Base-by-base conservation (phyloP, 805 yeast genomes). In the Metschnikowia matae region DNA sequence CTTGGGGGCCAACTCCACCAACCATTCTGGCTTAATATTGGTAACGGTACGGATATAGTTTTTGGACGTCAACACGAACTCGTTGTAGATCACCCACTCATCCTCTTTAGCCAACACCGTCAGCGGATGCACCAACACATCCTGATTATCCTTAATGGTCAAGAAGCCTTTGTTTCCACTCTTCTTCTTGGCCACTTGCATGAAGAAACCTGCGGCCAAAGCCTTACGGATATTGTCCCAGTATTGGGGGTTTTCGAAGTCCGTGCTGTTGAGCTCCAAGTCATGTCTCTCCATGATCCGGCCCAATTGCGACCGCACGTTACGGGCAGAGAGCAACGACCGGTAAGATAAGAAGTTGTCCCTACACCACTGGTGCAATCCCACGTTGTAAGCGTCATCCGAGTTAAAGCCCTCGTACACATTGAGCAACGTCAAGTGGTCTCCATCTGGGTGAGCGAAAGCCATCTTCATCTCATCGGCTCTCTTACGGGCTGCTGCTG, bases 131-230 rank as follows among this genome's bases (percentile, higher is more conserved):
- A 94, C 78, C 61, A 90, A 71, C 11, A 92, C 98, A 55, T 92
- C 98, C 73, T 94, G 99, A 64, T 91, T 90, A 69, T 94, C 99
- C 69, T 90, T 90, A 46, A 91, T 87, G 0, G 99, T 94, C 59
- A 87, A 79, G 67, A 86, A 92, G n/a, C 88, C 91, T 57, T 71
- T 71, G 61, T 85, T 86, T 39, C 81, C 78, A n/a, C 87, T 80
- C 72, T 82, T 83, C 74, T 88, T 89, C 73, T 91, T 94, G 33
- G 97, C 98, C 49, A 88, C 96, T 73, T 94, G 99, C 98, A 94
- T 91, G 75, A 94, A 94, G 68, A 90, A 91, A 1, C 99, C 99
- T n/a, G 89, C 80, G 3, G 89, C 79, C 51, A 94, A 70, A 0
- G 98, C 96, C 66, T 86, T 87, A 50, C 96, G 79, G 56, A 94